phyloP scores from a whole-genome alignment of 306 rosid genomes.

The Calophaca sinica region DNA sequence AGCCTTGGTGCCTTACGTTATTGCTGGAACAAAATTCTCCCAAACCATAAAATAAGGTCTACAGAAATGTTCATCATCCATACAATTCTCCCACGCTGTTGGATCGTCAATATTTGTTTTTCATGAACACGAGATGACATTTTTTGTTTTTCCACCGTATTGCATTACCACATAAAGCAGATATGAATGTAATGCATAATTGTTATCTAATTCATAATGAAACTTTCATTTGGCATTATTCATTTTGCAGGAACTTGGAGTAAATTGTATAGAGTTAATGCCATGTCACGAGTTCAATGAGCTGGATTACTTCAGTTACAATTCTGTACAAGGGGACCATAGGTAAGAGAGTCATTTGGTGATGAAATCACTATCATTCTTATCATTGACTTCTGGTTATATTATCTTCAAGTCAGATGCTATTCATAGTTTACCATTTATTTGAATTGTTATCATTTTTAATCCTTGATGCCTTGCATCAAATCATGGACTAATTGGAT shows the following conservation, averaged over 20 bases:
- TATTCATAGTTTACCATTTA: slow-evolving; percentile 15
- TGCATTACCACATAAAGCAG: slow-evolving; percentile 7
- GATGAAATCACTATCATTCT: slow-evolving; percentile 33
- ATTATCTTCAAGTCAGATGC: not conserved
- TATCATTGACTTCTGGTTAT: slow-evolving; percentile 21
- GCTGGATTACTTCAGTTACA: slow-evolving; percentile 86
- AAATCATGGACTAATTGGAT: slow-evolving; percentile 18
- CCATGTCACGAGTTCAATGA: slow-evolving; percentile 98
- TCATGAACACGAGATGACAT: slow-evolving; percentile 6
- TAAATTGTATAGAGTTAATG: slow-evolving; percentile 94
- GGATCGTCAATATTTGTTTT: slow-evolving; percentile 15
- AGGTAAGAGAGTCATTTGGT: slow-evolving; percentile 55
- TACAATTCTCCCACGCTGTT: slow-evolving; percentile 24
- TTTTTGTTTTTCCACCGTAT: slow-evolving; percentile 10
- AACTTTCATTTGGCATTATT: slow-evolving; percentile 44
- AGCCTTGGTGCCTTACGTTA: not conserved
- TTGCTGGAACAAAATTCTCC: slow-evolving; percentile 22
- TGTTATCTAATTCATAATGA: slow-evolving; percentile 21
- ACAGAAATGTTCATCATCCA: slow-evolving; percentile 14
- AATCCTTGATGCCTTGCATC: slow-evolving; percentile 31
- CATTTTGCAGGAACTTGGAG: slow-evolving; percentile 87
- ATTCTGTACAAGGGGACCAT: slow-evolving; percentile 79
- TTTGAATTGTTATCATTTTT: slow-evolving; percentile 21
- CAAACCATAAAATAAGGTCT: not conserved
- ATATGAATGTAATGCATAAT: not conserved